Conservation (phyloP, 345 rosid genomes). For the Moricandia arvensis region DNA sequence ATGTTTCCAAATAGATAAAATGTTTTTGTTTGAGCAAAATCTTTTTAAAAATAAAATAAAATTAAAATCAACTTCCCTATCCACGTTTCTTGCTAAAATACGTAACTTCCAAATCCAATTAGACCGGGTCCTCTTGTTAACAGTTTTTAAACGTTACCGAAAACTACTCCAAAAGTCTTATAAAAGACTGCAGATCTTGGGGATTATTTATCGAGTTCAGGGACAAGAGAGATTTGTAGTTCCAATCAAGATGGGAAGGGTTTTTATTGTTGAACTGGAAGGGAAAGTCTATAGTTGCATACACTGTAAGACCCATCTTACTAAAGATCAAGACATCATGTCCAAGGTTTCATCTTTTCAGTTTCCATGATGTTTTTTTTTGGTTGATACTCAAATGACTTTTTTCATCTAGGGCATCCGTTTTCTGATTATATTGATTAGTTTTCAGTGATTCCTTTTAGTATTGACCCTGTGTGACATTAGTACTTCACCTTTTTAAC, state of each 20-base stretch:
- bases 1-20: neutral
- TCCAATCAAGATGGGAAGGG: conserved; percentile 56
- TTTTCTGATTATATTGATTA: neutral
- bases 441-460: neutral
- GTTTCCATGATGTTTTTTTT: neutral
- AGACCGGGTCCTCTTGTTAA: conserved; percentile 12
- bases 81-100: conserved; percentile 17
- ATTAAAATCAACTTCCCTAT: neutral
- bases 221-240: neutral
- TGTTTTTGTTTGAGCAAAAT: neutral
- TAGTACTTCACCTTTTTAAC: neutral
- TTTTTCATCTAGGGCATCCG: neutral
- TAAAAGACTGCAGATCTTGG: neutral
- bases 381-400: neutral
- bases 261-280: conserved; percentile 52
- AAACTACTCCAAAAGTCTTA: conserved; percentile 11
- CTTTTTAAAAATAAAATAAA: neutral
- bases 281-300: conserved; percentile 61
- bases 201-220: neutral
- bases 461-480: neutral
- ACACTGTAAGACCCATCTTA: conserved; percentile 64
- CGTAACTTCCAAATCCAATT: conserved; percentile 21
- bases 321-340: conserved; percentile 44
- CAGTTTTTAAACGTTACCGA: conserved; percentile 19
- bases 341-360: conserved; percentile 53